phyloP scores from a whole-genome alignment of 1,284 basidiomycete genomes.

The Austroboletus rostrupii region DNA sequence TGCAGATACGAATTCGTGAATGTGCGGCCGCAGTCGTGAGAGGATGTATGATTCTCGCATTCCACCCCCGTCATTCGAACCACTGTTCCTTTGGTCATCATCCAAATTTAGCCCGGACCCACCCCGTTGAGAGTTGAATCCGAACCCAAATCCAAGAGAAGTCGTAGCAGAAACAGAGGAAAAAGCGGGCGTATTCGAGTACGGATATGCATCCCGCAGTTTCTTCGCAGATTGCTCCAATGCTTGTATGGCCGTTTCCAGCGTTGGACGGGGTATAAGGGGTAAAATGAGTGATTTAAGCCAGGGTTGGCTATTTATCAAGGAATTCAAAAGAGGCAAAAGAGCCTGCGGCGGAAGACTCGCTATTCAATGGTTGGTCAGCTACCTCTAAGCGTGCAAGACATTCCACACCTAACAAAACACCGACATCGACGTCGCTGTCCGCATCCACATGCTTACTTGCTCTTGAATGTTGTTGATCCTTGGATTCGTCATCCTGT shows the following conservation, averaged over 20 bases:
- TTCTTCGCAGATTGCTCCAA: constrained; percentile 64
- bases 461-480: constrained; percentile 41
- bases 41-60: constrained; percentile 79
- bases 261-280: constrained; percentile 73
- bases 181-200: constrained; percentile 50
- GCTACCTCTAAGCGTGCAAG: constrained; percentile 4
- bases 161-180: constrained; percentile 33
- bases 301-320: constrained; percentile 61
- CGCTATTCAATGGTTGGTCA: constrained; percentile 40
- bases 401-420: constrained; percentile 60
- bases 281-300: constrained; percentile 66
- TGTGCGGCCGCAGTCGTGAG: constrained; percentile 68
- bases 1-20: constrained; percentile 69
- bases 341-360: constrained; percentile 70
- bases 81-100: constrained; percentile 23
- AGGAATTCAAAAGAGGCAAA: constrained; percentile 63
- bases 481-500: constrained; percentile 38
- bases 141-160: constrained; percentile 49
- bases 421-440: constrained; percentile 70
- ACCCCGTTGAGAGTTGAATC: constrained; percentile 25
- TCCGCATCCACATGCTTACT: constrained; percentile 36
- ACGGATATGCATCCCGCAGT: constrained; percentile 75
- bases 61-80: constrained; percentile 32
- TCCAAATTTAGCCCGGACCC: constrained; percentile 24
- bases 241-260: constrained; percentile 68